Evolutionary conservation across 148 eudicot genomes (phyloP).

Genomic region (Rhododendron ovatum): DNA sequence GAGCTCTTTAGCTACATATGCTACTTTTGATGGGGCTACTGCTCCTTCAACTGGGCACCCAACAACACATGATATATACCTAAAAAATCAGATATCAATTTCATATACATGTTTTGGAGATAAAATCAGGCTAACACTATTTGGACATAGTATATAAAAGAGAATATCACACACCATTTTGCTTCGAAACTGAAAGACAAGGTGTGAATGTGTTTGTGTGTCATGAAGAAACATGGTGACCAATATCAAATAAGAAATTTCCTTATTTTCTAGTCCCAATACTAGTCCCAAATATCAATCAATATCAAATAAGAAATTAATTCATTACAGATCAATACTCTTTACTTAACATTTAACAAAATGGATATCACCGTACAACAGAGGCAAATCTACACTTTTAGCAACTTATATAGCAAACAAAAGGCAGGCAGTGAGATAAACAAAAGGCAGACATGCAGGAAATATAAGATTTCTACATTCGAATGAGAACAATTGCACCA

Average conservation of each 20-base stretch:
- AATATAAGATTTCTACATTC: not conserved
- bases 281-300: not conserved
- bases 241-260: too few relatives aligned
- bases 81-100: conserved; percentile 23
- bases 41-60: conserved; percentile 97
- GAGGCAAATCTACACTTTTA: not conserved
- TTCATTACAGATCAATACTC: not conserved
- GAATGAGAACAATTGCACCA: not conserved
- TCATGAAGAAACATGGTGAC: not conserved
- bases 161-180: not conserved
- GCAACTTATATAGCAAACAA: not conserved
- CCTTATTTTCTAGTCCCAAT: not conserved
- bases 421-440: not conserved
- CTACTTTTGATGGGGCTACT: conserved; percentile 83
- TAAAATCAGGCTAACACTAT: not conserved
- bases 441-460: not conserved
- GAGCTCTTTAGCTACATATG: conserved; percentile 80
- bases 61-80: conserved; percentile 93
- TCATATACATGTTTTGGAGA: not conserved
- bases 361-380: not conserved
- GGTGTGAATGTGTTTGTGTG: not conserved
- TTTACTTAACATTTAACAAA: not conserved
- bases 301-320: not conserved
- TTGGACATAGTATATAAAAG: not conserved
- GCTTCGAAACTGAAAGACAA: not conserved